Evolutionary conservation across 805 yeast genomes (phyloP).

Genomic region (Monosporozyma aerobia): DNA sequence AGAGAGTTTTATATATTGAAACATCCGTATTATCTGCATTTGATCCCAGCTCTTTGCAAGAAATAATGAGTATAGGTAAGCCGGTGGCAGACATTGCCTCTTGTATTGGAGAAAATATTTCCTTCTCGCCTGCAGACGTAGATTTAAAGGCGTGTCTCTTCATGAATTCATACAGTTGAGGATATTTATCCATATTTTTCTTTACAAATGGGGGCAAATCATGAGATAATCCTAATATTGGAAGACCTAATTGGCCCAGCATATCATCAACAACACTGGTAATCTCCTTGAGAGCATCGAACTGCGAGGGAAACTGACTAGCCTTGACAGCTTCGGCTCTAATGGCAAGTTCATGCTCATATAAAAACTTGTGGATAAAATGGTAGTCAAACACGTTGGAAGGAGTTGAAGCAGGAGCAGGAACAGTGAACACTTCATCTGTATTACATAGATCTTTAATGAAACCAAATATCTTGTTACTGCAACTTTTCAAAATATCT

Average conservation of each 20-base stretch:
- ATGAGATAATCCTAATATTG: slow-evolving; percentile 42
- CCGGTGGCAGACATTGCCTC: slow-evolving; percentile 66
- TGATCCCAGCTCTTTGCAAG: slow-evolving; percentile 31
- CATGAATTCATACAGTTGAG: slow-evolving; percentile 62
- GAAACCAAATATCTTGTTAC: slow-evolving; percentile 32
- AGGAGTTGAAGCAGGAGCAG: slow-evolving; percentile 14
- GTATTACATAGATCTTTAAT: slow-evolving; percentile 28
- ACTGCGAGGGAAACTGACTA: slow-evolving; percentile 11
- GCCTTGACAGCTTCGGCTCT: slow-evolving; percentile 17
- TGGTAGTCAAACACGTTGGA: slow-evolving; percentile 20
- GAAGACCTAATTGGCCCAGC: slow-evolving; percentile 45
- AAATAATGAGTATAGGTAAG: slow-evolving; percentile 51
- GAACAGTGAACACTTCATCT: slow-evolving; percentile 12
- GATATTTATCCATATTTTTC: slow-evolving; percentile 38
- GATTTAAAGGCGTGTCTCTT: slow-evolving; percentile 49
- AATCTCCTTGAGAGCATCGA: slow-evolving; percentile 12
- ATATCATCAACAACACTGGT: slow-evolving; percentile 37
- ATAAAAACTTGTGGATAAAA: slow-evolving; percentile 41
- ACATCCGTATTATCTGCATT: slow-evolving; percentile 36
- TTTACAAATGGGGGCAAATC: slow-evolving; percentile 46
- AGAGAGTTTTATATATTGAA: slow-evolving; percentile 48
- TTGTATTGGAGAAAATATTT: slow-evolving; percentile 35
- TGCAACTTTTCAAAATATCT: slow-evolving; percentile 32
- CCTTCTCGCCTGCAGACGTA: slow-evolving; percentile 34
- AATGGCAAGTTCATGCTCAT: slow-evolving; percentile 36